Evolutionary conservation across 2,329 filamentous ascomycete genomes (phyloP), one percentile per base, ranked within the genome.

Genomic region (Emericellopsis atlantica): DNA sequence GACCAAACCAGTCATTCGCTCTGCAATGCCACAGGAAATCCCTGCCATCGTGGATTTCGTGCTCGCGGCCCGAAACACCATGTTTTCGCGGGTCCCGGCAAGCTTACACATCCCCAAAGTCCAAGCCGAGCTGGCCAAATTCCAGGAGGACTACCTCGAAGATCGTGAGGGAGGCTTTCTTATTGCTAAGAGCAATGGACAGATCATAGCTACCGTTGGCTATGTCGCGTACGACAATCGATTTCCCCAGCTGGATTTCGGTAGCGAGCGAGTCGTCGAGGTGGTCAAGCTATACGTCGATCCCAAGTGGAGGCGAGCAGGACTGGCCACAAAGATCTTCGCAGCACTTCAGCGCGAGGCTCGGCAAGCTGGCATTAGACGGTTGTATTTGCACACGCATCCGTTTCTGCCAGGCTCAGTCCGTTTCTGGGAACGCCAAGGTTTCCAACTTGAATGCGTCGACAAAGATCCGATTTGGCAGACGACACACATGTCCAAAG

Each of bases 321-420:
- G 54, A 6, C 5, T 57, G 15, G 54, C 54, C 11, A 55, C 54
- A 2, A 46, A 37, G 3, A 9, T 57, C 12, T 43, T 54, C 7
- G 18, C 22, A 5, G 32, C 34, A 5, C 14, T 57, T 22, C 32
- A 49, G 15, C 36, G 47, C 4, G 39, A 39, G 0, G 51, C 54
- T 1, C 41, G 21, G 2, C 38, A 37, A 1, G 41, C 42, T 7
- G 46, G 46, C 8, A 45, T 55, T 14, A 18, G 46, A 12, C 37
- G 41, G 6, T 43, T 56, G 2, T 56, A 56, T 39, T 43, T 56
- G 1, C 53, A 56, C 18, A 56, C 54, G 0, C 54, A 56, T 16
- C 52, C 54, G 0, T 56, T 56, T 12, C 18, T 56, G 3, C 49
- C 47, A 0, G 46, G 52, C 2, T 53, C 53, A 1, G 44, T 52